Evolutionary conservation across 345 rosid genomes (phyloP), one percentile per base, ranked within the genome.

Genomic region (Geranium rotundifolium): DNA sequence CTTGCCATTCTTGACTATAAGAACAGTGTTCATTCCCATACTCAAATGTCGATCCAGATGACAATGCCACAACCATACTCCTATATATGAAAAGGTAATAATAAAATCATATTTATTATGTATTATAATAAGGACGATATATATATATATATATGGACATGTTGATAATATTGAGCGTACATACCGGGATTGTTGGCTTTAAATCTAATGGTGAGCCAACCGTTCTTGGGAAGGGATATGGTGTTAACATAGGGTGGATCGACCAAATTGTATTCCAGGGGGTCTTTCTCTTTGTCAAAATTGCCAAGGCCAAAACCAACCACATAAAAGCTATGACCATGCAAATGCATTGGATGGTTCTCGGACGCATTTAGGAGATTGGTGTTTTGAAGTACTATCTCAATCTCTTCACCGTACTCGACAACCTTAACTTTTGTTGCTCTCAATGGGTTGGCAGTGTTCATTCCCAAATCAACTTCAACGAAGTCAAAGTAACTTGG

Each of bases 21-120:
- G 19, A 15, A 71, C 72, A 0, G 72, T 65, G 54, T 39, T 41
- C 79, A 75, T 75, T 57, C 79, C 75, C 70, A 72, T 67, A 18
- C 67, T 71, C 19, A 30, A 63, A 54, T 75, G 79, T 17, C 67
- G 46, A 29, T 69, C 77, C 27, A 56, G 61, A 52, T 76, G 76
- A 18, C 73, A 72, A 19, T 60, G 70, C 67, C 63, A 62, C 17
- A 68, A 30, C 72, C 72, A 69, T 12, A 69, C 72, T 50, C 72
- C 72, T 69, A 63, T 9, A 14, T 15, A 41, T 2, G 56, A 9
- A 29, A 0, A 20, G 29, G 17, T 1, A 3, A 52, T 18, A 9
- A 29, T 61, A 7, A 54, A 34, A 17, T n/a, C n/a, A n/a, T n/a
- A n/a, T n/a, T n/a, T n/a, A n/a, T n/a, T n/a, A n/a, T n/a, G n/a